Percentiles rank a stretch among this genome's conserved stretches.
phyloP scores from a whole-genome alignment of 208 protist genomes.

The Acanthamoeba healyi region DNA sequence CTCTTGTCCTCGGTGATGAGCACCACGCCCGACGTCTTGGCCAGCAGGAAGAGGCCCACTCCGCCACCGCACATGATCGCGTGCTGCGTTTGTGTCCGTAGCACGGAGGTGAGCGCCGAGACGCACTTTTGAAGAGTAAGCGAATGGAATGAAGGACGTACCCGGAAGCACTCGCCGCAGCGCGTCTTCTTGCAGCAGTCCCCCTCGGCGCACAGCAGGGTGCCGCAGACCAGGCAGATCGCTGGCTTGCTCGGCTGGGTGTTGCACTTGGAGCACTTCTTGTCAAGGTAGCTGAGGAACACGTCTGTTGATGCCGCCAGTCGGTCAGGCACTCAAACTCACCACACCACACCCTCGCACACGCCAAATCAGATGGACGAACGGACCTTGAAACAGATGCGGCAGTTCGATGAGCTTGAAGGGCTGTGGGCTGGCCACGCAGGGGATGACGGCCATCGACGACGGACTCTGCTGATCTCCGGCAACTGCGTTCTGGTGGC shows the following conservation, averaged over 20 bases:
- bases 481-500: background rate
- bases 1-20: slow-evolving; percentile 51
- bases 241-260: slow-evolving; percentile 43
- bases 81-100: background rate
- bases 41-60: slow-evolving; percentile 24
- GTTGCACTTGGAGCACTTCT: slow-evolving; percentile 35
- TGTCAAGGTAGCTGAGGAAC: slow-evolving; percentile 16
- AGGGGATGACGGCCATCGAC: background rate
- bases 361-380: background rate
- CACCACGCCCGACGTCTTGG: slow-evolving; percentile 55
- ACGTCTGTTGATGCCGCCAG: background rate
- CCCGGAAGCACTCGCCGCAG: slow-evolving; percentile 51
- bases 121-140: background rate
- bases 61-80: slow-evolving; percentile 48
- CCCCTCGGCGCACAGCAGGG: background rate
- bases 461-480: background rate
- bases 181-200: slow-evolving; percentile 30
- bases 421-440: background rate
- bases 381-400: slow-evolving; percentile 26
- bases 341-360: background rate
- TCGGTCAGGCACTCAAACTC: background rate
- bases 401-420: slow-evolving; percentile 62
- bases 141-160: background rate
- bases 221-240: slow-evolving; percentile 39
- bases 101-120: no score